phyloP scores from a whole-genome alignment of 2,329 filamentous ascomycete genomes.

The Calonectria pseudoreteaudii region DNA sequence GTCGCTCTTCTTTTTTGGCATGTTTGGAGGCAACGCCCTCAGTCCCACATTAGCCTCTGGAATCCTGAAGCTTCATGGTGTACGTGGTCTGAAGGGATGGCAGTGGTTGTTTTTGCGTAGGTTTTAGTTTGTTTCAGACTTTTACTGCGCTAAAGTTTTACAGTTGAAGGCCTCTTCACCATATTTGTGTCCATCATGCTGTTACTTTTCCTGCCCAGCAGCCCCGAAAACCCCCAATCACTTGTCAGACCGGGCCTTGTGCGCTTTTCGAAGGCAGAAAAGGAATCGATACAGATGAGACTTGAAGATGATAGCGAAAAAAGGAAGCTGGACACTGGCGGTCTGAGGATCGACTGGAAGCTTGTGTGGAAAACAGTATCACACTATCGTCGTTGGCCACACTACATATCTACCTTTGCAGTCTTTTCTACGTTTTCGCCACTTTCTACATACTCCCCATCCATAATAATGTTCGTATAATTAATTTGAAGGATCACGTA shows the following conservation, averaged over 20 bases:
- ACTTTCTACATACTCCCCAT: conserved; percentile 27
- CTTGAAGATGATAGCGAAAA: background rate
- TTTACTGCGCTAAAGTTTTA: no score
- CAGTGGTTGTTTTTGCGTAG: background rate
- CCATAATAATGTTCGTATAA: conserved; percentile 26
- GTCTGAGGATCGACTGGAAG: conserved; percentile 2
- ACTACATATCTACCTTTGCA: conserved; percentile 25
- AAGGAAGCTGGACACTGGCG: background rate
- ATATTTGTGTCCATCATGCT: background rate
- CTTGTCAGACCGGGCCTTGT: background rate
- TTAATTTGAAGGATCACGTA: conserved; percentile 10
- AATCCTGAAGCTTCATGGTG: background rate
- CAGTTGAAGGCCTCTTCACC: background rate
- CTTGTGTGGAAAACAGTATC: conserved; percentile 18
- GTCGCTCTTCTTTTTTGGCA: background rate
- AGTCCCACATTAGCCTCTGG: background rate
- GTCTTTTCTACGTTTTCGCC: conserved; percentile 31
- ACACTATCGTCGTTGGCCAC: conserved; percentile 29
- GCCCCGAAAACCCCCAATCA: background rate
- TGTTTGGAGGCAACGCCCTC: background rate
- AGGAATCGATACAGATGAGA: background rate
- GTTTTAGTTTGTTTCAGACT: background rate
- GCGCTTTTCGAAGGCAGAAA: background rate
- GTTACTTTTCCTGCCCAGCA: background rate
- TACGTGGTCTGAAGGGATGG: background rate